phyloP scores from a whole-genome alignment of 257 asterid genomes.

The Forsythia viridissima region DNA sequence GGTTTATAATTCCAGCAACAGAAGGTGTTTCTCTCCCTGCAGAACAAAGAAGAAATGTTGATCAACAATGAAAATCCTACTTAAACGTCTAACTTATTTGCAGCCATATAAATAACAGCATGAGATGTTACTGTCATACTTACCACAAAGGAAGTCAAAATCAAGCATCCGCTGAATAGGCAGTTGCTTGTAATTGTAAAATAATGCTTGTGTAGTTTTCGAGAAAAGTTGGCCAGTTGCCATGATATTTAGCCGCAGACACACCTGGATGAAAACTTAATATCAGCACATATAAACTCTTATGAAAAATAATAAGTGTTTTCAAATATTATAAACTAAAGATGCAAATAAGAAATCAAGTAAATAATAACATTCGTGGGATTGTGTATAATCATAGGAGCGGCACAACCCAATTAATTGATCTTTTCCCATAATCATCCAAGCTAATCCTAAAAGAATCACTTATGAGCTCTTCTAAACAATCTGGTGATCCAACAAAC shows the following conservation, averaged over 20 bases:
- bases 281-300: conserved; percentile 24
- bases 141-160: conserved; percentile 97
- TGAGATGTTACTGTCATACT: conserved; percentile 21
- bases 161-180: conserved; percentile 99
- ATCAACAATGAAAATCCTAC: conserved; percentile 11
- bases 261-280: conserved; percentile 37
- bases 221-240: conserved; percentile 95
- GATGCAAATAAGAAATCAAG: conserved; percentile 10
- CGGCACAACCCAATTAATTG: neutral
- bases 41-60: conserved; percentile 14
- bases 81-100: neutral
- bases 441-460: neutral
- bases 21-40: conserved; percentile 98
- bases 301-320: neutral
- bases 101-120: conserved; percentile 13
- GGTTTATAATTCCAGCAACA: conserved; percentile 96
- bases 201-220: conserved; percentile 84
- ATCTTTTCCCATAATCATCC: neutral
- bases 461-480: conserved; percentile 7
- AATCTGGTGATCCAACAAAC: conserved; percentile 10
- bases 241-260: conserved; percentile 47
- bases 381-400: conserved; percentile 1
- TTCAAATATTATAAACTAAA: neutral
- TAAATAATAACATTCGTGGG: neutral
- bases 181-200: conserved; percentile 91